Conservation (phyloP, 2,329 filamentous ascomycete genomes). For the Stenocarpella maydis region DNA sequence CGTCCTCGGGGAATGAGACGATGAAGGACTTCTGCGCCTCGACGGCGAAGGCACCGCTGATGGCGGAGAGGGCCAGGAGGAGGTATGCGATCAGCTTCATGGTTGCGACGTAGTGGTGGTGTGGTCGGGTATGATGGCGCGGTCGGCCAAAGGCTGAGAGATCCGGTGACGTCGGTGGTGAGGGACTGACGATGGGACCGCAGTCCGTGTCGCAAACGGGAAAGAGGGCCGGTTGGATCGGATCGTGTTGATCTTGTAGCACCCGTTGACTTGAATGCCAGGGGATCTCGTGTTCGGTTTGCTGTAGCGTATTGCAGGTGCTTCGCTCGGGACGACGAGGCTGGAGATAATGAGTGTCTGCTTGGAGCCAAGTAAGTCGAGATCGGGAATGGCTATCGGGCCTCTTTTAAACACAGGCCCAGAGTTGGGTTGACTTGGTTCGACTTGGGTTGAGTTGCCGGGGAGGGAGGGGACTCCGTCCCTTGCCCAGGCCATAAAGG, state of each 20-base stretch:
- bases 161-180: constrained; percentile 6
- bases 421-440: not conserved
- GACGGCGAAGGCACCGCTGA: constrained; percentile 68
- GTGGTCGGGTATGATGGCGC: not conserved
- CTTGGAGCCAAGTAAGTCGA: not conserved
- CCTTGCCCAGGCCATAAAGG: constrained; percentile 14
- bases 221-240: not conserved
- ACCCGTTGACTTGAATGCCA: not conserved
- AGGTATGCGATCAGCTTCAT: constrained; percentile 72
- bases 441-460: constrained; percentile 5
- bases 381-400: not conserved
- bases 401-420: not conserved
- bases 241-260: not conserved
- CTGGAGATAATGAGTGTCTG: not conserved
- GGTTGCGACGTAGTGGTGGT: constrained; percentile 40
- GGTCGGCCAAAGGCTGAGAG: not conserved
- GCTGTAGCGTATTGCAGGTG: not conserved
- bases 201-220: not conserved
- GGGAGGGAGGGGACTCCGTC: not conserved
- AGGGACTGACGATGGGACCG: not conserved
- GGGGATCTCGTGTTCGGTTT: not conserved
- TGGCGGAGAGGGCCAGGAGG: constrained; percentile 63
- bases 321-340: not conserved
- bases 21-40: constrained; percentile 78
- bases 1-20: constrained; percentile 76